Evolutionary conservation across 164 flowering plant genomes (phyloP).

Genomic region (Piper betle): DNA sequence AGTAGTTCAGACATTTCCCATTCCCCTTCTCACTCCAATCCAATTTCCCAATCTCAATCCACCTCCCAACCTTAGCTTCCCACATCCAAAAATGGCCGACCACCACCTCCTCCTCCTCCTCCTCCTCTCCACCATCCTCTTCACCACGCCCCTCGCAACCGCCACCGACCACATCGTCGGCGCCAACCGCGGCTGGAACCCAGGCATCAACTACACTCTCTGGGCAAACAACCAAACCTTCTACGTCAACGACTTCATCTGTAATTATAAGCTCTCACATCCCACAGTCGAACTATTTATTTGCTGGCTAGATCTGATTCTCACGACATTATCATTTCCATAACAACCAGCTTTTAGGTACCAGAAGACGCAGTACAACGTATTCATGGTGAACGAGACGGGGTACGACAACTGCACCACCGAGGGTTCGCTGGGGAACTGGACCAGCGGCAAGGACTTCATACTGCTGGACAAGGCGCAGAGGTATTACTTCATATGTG

Average conservation of each 20-base stretch:
- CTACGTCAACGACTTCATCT: conserved; percentile 11
- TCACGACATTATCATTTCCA: background rate
- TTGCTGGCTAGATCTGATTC: background rate
- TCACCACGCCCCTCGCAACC: background rate
- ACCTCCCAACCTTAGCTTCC: background rate
- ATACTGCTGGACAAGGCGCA: conserved; percentile 4
- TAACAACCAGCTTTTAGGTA: conserved; percentile 13
- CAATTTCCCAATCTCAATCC: too few relatives aligned
- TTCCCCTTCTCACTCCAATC: too few relatives aligned
- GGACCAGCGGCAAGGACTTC: conserved; percentile 17
- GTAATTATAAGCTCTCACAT: conserved; percentile 5
- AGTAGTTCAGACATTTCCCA: too few relatives aligned
- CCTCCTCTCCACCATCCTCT: background rate
- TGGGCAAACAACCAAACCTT: conserved; percentile 14
- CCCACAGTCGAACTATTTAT: background rate
- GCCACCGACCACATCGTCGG: conserved; percentile 18
- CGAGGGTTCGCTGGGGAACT: conserved; percentile 8
- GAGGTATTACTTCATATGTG: conserved; percentile 15
- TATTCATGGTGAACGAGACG: conserved; percentile 11
- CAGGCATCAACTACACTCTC: conserved; percentile 11
- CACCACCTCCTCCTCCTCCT: background rate
- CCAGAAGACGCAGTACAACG: conserved; percentile 11
- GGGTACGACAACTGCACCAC: conserved; percentile 14
- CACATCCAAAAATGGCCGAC: background rate
- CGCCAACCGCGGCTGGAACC: conserved; percentile 12